A percentile compares a stretch with the other conserved stretches of the same genome.
phyloP scores from a whole-genome alignment of 441 rosid species.

The Daphne laureola region DNA sequence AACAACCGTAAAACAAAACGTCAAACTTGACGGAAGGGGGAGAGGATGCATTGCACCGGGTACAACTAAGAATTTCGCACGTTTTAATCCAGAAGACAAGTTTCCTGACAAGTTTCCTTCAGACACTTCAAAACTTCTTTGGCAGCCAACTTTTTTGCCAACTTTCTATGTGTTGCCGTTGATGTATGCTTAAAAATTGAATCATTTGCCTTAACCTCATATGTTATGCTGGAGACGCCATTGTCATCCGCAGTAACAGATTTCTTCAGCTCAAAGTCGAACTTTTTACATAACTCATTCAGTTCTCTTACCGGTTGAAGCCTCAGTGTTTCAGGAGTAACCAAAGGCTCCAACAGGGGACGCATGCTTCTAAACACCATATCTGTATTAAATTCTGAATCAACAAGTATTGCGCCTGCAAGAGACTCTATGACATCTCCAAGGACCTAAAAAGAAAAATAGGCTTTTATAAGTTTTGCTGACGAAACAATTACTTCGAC shows the following conservation, averaged over 20 bases:
- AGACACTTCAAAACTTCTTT: slow-evolving; percentile 44
- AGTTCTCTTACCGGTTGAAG: slow-evolving; percentile 63
- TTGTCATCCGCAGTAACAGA: slow-evolving; percentile 7
- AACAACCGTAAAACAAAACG: too few species aligned
- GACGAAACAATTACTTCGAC: neutral
- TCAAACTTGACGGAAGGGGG: too few species aligned
- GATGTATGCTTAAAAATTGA: slow-evolving; percentile 25
- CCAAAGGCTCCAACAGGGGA: slow-evolving; percentile 67
- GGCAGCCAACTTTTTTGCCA: slow-evolving; percentile 51
- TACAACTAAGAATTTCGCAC: too few species aligned
- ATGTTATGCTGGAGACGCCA: slow-evolving; percentile 24
- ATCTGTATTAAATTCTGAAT: slow-evolving; percentile 62
- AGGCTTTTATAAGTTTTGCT: neutral
- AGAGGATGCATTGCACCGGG: too few species aligned
- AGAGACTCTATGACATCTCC: slow-evolving; percentile 86
- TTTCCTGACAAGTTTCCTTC: slow-evolving; percentile 23
- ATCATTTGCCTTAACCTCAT: slow-evolving; percentile 53
- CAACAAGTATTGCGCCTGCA: slow-evolving; percentile 82
- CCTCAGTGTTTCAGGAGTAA: slow-evolving; percentile 56
- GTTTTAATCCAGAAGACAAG: too few species aligned
- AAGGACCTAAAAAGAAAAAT: slow-evolving; percentile 47
- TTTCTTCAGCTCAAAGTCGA: slow-evolving; percentile 24
- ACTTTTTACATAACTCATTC: slow-evolving; percentile 43
- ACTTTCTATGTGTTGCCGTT: slow-evolving; percentile 32
- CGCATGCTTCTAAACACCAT: slow-evolving; percentile 48